phyloP scores from a whole-genome alignment of 208 protist species.

The Trypanosoma platydactyli region DNA sequence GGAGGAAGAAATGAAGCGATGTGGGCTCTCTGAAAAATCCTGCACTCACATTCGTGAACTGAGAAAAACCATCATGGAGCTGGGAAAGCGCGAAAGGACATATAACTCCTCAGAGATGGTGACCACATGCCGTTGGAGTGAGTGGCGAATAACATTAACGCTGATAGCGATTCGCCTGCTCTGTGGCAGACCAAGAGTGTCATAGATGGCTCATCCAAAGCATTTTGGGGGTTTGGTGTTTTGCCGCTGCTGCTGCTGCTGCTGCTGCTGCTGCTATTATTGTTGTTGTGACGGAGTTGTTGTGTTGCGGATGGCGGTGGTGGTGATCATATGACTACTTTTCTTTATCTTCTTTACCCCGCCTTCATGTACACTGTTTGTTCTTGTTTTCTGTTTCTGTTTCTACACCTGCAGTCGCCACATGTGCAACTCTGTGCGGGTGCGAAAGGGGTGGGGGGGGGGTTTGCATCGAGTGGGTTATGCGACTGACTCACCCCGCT shows the following conservation, averaged over 20 bases:
- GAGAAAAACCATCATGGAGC: constrained; percentile 52
- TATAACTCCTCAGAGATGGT: constrained; percentile 10
- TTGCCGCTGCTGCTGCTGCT: constrained; percentile 1
- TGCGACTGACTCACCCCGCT: no score
- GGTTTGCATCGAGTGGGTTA: no score
- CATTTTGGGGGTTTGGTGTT: constrained; percentile 28
- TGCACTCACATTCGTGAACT: constrained; percentile 65
- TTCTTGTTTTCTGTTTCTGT: neutral
- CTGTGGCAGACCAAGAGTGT: constrained; percentile 38
- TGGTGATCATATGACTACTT: no score
- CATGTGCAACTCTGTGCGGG: no score
- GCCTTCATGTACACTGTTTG: no score
- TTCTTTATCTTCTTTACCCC: no score
- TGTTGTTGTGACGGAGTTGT: neutral
- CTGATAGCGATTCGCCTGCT: constrained; percentile 68
- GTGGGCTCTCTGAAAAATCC: constrained; percentile 43
- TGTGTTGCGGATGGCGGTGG: neutral
- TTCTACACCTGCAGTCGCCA: neutral
- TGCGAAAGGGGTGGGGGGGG: no score
- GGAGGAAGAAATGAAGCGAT: constrained; percentile 75
- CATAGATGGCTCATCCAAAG: constrained; percentile 2
- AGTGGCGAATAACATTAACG: constrained; percentile 62
- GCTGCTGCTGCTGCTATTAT: neutral
- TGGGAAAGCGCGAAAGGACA: constrained; percentile 15
- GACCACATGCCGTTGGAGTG: constrained; percentile 23